Conservation (phyloP, 768 basidiomycete species). For the Pholiota molesta region DNA sequence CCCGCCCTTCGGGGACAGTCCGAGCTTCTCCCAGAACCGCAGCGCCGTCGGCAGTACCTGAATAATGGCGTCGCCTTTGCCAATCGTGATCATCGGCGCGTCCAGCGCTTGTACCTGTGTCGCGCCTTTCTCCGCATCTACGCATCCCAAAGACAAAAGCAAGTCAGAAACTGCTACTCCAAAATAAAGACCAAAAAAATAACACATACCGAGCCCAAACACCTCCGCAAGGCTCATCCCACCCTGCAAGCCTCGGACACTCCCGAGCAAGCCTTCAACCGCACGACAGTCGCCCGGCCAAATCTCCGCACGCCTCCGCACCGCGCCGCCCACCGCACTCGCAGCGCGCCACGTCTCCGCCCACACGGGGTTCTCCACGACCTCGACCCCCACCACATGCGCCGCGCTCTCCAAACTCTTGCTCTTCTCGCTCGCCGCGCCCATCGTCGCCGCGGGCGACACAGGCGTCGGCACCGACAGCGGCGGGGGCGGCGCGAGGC, state of each 20-base stretch:
- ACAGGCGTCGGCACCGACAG: conserved; percentile 77
- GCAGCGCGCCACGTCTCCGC: conserved; percentile 64
- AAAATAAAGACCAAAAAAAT: background rate
- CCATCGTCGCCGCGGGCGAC: conserved; percentile 74
- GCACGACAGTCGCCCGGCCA: conserved; percentile 63
- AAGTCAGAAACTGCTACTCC: too few species aligned
- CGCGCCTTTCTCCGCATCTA: background rate
- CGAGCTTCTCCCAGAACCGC: conserved; percentile 87
- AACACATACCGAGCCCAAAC: conserved; percentile 41
- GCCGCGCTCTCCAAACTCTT: conserved; percentile 72
- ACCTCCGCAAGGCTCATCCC: conserved; percentile 47
- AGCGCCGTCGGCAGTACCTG: conserved; percentile 71
- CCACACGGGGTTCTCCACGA: conserved; percentile 75
- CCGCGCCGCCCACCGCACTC: conserved; percentile 25
- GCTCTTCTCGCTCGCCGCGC: conserved; percentile 64
- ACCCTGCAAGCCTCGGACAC: conserved; percentile 39
- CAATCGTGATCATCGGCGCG: conserved; percentile 63
- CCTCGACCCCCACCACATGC: conserved; percentile 62
- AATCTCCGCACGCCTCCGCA: conserved; percentile 31
- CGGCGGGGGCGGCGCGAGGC: conserved; percentile 23
- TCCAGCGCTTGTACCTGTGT: conserved; percentile 36
- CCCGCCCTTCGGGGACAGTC: conserved; percentile 70
- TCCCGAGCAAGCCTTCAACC: conserved; percentile 45
- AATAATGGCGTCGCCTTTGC: conserved; percentile 70
- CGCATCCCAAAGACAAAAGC: background rate